Conservation (phyloP, 768 basidiomycete species). For the Suillus sp. region DNA sequence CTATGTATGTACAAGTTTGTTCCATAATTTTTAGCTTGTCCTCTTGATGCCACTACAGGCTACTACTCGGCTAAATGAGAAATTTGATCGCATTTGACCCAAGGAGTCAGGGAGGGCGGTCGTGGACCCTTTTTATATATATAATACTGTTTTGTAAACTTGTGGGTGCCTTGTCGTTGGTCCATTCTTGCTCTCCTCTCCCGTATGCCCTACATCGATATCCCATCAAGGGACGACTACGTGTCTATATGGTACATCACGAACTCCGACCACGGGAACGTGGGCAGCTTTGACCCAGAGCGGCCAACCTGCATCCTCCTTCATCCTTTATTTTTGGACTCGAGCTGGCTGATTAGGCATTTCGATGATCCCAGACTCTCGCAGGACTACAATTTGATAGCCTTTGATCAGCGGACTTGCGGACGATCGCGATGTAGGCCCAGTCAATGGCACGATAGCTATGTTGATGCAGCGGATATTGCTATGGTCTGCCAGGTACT, state of each 20-base stretch:
- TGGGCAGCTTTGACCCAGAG: slow-evolving; percentile 63
- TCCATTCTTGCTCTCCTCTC: slow-evolving; percentile 6
- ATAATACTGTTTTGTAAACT: slow-evolving; percentile 20
- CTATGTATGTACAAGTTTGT: background rate
- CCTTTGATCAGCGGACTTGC: slow-evolving; percentile 68
- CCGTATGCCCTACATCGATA: slow-evolving; percentile 69
- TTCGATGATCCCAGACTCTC: slow-evolving; percentile 66
- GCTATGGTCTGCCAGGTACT: slow-evolving; percentile 62
- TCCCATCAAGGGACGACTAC: slow-evolving; percentile 63
- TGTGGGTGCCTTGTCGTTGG: slow-evolving; percentile 6
- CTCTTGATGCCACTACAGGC: slow-evolving; percentile 16
- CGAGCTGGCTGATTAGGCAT: slow-evolving; percentile 66
- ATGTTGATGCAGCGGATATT: slow-evolving; percentile 80
- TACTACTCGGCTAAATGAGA: slow-evolving; percentile 23
- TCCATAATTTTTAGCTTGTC: background rate
- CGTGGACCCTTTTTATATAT: slow-evolving; percentile 16
- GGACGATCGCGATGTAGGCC: slow-evolving; percentile 60
- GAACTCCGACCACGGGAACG: slow-evolving; percentile 58
- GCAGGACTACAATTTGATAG: slow-evolving; percentile 65
- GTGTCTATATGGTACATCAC: slow-evolving; percentile 74
- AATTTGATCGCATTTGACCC: slow-evolving; percentile 19
- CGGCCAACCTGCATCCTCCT: slow-evolving; percentile 70
- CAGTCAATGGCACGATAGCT: slow-evolving; percentile 63
- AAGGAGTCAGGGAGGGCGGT: slow-evolving; percentile 18
- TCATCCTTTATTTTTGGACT: slow-evolving; percentile 69